A percentile compares a stretch with the other conserved stretches of the same genome.
These are phyloP conservation scores for Hymenoscyphus linearis DNA, from an alignment of 2,329 filamentous ascomycete genomes.

Conservation along the genomic window DNA sequence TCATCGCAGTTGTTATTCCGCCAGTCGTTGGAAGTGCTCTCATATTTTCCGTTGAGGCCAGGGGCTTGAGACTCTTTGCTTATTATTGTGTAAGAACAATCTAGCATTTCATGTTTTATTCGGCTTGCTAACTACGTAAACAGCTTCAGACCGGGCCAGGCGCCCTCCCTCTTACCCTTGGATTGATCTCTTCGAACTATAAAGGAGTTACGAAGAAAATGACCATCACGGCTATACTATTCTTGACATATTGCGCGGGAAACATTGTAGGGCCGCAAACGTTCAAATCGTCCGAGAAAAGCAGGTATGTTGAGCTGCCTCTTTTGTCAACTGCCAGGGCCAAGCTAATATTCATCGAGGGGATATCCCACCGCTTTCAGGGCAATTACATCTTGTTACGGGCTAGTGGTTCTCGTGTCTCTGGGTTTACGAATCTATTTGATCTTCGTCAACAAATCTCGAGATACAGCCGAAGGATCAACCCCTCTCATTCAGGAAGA, in stretches of 20 bases:
- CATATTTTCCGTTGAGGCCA: conserved; percentile 21
- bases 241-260: conserved; percentile 25
- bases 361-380: conserved; percentile 27
- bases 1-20: conserved; percentile 19
- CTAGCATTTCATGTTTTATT: background rate
- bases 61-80: conserved; percentile 27
- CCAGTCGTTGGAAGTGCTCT: conserved; percentile 26
- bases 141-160: conserved; percentile 29
- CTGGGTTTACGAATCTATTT: conserved; percentile 24
- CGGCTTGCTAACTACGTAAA: conserved; percentile 25
- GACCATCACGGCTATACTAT: conserved; percentile 26
- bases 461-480: conserved; percentile 40
- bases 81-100: conserved; percentile 23
- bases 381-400: conserved; percentile 26
- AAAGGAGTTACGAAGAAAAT: conserved; percentile 32
- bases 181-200: conserved; percentile 29
- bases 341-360: conserved; percentile 3
- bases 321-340: background rate
- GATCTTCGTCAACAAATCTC: conserved; percentile 22
- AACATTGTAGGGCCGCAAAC: conserved; percentile 26
- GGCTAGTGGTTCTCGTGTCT: conserved; percentile 14
- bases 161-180: conserved; percentile 30
- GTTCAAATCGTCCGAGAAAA: conserved; percentile 16
- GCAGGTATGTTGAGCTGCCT: conserved; percentile 5
- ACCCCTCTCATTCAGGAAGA: conserved; percentile 27